Evolutionary conservation across 805 yeast genomes (phyloP).

Genomic region (Saccharomycopsis vini): DNA sequence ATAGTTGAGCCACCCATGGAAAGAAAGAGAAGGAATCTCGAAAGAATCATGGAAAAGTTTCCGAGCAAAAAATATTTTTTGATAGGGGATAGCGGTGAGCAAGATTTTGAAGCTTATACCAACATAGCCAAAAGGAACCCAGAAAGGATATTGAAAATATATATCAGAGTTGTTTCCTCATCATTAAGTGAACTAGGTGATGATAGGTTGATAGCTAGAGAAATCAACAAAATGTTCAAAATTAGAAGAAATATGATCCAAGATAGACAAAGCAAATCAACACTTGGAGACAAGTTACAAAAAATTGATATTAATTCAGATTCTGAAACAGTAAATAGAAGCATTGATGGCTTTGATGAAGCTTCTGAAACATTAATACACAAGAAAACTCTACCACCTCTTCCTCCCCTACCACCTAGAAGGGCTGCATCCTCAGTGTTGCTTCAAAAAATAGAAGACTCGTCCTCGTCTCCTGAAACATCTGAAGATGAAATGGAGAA

Average conservation of each 20-base stretch:
- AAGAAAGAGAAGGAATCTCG: conserved; percentile 60
- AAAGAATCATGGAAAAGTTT: conserved; percentile 59
- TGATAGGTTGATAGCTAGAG: conserved; percentile 17
- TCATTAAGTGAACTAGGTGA: conserved; percentile 51
- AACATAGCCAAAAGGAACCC: conserved; percentile 59
- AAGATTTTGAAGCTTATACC: conserved; percentile 85
- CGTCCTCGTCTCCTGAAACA: conserved; percentile 14
- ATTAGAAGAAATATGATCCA: conserved; percentile 1
- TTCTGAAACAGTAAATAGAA: neutral
- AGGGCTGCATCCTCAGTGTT: neutral
- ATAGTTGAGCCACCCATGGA: conserved; percentile 82
- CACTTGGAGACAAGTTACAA: conserved; percentile 6
- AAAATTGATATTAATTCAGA: conserved; percentile 2
- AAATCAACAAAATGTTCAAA: conserved; percentile 8
- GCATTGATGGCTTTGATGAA: too few species aligned
- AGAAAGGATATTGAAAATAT: conserved; percentile 59
- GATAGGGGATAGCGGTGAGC: conserved; percentile 94
- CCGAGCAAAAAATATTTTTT: conserved; percentile 71
- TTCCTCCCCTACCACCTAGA: conserved; percentile 2
- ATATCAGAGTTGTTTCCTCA: conserved; percentile 65
- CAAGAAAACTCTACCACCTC: conserved; percentile 5
- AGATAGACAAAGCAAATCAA: conserved; percentile 5
- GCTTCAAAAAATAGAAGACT: too few species aligned
- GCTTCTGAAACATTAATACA: neutral
- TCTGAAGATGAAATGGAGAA: conserved; percentile 18